A percentile compares a stretch with the other conserved stretches of the same genome.
Conservation (phyloP, 176 grass and related monocot genomes). For the Chrysopogon serrulatus region DNA sequence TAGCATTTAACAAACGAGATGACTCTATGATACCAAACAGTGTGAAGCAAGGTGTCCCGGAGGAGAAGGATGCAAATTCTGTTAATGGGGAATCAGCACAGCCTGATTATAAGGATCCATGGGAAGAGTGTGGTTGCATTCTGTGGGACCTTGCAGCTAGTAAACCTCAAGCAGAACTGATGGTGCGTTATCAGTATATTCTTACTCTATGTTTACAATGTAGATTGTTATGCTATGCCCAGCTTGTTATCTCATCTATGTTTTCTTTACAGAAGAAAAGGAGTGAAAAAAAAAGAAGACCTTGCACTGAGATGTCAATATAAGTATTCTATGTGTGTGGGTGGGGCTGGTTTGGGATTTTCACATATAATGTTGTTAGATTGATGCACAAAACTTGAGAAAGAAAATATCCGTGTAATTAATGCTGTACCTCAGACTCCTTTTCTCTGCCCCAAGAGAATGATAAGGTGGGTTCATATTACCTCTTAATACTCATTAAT, state of each 20-base stretch:
- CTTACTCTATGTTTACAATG: not conserved
- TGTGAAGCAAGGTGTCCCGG: slow-evolving; percentile 23
- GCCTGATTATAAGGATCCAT: slow-evolving; percentile 51
- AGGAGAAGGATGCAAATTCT: slow-evolving; percentile 32
- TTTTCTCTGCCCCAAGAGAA: not conserved
- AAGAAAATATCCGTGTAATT: not conserved
- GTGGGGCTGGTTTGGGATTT: not conserved
- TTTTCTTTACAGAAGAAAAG: slow-evolving; percentile 1
- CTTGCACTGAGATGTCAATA: not conserved
- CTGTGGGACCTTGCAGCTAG: slow-evolving; percentile 84
- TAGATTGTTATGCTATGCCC: not conserved
- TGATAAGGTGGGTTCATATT: not conserved
- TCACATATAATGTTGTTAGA: not conserved
- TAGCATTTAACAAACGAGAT: not conserved
- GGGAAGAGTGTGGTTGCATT: slow-evolving; percentile 82
- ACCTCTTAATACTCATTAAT: not conserved
- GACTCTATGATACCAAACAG: slow-evolving; percentile 2
- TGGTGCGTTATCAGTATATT: slow-evolving; percentile 42
- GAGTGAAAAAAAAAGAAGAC: not conserved
- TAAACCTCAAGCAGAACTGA: slow-evolving; percentile 81
- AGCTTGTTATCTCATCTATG: not conserved
- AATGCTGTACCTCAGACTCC: not conserved
- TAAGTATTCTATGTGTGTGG: not conserved
- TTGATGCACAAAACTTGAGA: not conserved
- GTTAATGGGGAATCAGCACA: slow-evolving; percentile 3